Evolutionary conservation across 306 rosid species (phyloP).

Genomic region (Chamaecrista fasciculata): DNA sequence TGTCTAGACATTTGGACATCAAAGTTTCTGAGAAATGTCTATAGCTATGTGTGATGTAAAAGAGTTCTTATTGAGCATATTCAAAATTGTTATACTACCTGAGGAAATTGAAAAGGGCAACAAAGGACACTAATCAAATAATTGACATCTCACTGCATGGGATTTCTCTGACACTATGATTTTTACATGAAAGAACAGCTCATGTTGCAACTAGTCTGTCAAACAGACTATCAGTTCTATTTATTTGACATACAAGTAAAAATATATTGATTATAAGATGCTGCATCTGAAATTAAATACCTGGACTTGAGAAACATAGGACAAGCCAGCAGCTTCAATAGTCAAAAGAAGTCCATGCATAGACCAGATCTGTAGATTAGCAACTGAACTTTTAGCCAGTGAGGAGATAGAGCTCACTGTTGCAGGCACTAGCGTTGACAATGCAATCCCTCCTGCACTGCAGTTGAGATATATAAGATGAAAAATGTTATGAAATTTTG

Average conservation of each 20-base stretch:
- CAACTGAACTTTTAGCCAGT: slow-evolving; percentile 75
- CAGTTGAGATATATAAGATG: slow-evolving; percentile 44
- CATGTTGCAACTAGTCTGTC: slow-evolving; percentile 13
- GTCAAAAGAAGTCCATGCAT: slow-evolving; percentile 98
- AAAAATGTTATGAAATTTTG: slow-evolving; percentile 24
- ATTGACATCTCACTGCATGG: slow-evolving; percentile 11
- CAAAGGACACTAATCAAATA: slow-evolving; percentile 9
- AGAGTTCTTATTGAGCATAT: slow-evolving; percentile 1
- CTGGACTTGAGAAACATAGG: slow-evolving; percentile 96
- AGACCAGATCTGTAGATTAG: slow-evolving; percentile 90
- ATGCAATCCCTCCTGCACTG: slow-evolving; percentile 99
- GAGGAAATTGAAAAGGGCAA: background rate
- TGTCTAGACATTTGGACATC: background rate
- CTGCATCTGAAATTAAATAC: slow-evolving; percentile 42
- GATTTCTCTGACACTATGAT: background rate
- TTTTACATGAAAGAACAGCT: slow-evolving; percentile 12
- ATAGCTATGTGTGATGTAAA: background rate
- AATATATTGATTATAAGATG: slow-evolving; percentile 25
- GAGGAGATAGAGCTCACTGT: slow-evolving; percentile 86
- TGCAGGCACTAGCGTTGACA: slow-evolving; percentile 90
- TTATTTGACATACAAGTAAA: background rate
- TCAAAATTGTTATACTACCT: background rate
- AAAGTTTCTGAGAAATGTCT: slow-evolving; percentile 13
- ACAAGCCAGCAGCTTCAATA: slow-evolving; percentile 96
- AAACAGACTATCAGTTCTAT: slow-evolving; percentile 24